A percentile compares a stretch with the other conserved stretches of the same genome.
Evolutionary conservation across 2,329 filamentous ascomycete species (phyloP).

Genomic region (Lomentospora prolificans): DNA sequence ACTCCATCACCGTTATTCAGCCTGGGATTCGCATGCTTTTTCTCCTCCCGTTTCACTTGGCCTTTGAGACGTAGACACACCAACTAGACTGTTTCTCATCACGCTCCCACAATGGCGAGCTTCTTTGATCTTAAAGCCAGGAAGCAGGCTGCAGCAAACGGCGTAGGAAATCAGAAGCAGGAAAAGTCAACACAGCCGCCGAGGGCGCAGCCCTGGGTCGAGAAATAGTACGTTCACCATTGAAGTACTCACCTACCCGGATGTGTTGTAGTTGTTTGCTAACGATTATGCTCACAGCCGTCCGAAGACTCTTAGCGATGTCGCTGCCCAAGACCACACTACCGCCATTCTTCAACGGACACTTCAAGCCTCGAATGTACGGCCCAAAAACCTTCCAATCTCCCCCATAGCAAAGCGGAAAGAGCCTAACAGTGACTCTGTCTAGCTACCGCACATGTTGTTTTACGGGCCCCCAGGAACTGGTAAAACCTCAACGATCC

Average conservation of each 20-base stretch:
- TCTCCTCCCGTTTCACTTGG: too few species aligned
- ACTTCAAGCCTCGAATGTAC: constrained; percentile 83
- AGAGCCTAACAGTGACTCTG: neutral
- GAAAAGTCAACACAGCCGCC: constrained; percentile 49
- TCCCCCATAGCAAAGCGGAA: neutral
- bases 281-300: constrained; percentile 45
- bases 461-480: constrained; percentile 98
- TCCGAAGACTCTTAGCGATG: constrained; percentile 86
- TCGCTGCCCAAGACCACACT: constrained; percentile 95
- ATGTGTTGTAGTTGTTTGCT: neutral
- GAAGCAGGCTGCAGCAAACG: constrained; percentile 58
- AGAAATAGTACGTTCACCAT: constrained; percentile 71
- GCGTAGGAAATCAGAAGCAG: constrained; percentile 53
- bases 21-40: too few species aligned
- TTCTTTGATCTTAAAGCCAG: constrained; percentile 96
- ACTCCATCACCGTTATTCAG: neutral
- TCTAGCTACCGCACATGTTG: constrained; percentile 89
- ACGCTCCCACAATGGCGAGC: constrained; percentile 67
- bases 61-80: too few species aligned
- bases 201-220: constrained; percentile 85
- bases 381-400: constrained; percentile 12
- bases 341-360: constrained; percentile 86
- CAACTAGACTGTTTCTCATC: too few species aligned
- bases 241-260: constrained; percentile 18
- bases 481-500: constrained; percentile 94